Evolutionary conservation across 2,329 filamentous ascomycete genomes (phyloP), one percentile per base, ranked within the genome.

Genomic region (Curvularia sp.): DNA sequence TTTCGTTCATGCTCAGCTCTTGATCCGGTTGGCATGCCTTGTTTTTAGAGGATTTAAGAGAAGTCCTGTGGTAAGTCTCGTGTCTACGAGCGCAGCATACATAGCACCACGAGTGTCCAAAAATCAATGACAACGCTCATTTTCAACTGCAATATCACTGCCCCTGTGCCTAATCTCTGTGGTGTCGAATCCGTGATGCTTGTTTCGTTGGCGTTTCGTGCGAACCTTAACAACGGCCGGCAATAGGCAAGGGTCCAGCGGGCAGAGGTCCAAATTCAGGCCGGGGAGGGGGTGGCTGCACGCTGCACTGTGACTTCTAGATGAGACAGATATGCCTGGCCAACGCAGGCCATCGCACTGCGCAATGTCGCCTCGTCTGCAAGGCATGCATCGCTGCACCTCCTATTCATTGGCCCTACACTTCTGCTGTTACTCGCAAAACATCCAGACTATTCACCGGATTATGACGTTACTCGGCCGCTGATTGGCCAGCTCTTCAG

Each of bases 1-100:
- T 38, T 66, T 65, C 64, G 38, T 66, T 65, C 65, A 61, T 66
- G 63, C 26, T 51, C 46, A 18, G 47, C 48, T 53, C 57, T 56
- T 42, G 59, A 58, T 46, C 30, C 58, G 49, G 53, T 33, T 24
- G 49, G 55, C 62, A 65, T 63, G 63, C 60, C 60, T 51, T 65
- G 39, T 67, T 64, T 35, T 60, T 26, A 33, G 15, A 35, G 33
- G 33, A 38, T 38, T 38, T 4, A 53, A 51, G 55, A 59, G 56
- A 58, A 43, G 52, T 61, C 39, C 56, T 61, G 59, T 62, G 48
- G 53, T 53, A 52, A 46, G 59, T 43, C 55, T 67, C 55, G 58
- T 50, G 55, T 50, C 53, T 49, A 30, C 56, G 50, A 49, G 54
- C 22, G 20, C 53, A 46, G 30, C 56, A 60, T 26, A 60, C 49